Conservation (phyloP, 2,329 filamentous ascomycete genomes). For the Immersiporthe knoxdaviesiana region DNA sequence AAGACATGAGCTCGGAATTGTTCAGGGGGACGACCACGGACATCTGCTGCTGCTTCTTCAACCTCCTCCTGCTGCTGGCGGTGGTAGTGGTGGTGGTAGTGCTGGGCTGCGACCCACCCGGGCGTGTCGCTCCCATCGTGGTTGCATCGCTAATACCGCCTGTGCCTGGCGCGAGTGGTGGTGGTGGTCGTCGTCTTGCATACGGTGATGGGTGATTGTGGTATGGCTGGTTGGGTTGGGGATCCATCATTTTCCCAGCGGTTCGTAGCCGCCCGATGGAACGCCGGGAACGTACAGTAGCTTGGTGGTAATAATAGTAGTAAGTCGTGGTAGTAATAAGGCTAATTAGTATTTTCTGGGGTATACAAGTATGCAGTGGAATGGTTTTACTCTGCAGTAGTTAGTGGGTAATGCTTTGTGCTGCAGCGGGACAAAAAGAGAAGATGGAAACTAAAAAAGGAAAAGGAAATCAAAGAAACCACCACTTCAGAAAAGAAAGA, state of each 20-base stretch:
- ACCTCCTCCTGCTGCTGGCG: background rate
- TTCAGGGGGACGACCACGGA: slow-evolving; percentile 17
- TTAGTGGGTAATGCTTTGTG: background rate
- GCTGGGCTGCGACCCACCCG: background rate
- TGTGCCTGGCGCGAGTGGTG: slow-evolving; percentile 13
- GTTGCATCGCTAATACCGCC: background rate
- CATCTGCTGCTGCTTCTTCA: slow-evolving; percentile 18
- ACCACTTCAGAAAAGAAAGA: background rate
- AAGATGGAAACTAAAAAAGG: slow-evolving; percentile 12
- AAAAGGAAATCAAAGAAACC: slow-evolving; percentile 6
- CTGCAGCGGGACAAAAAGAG: background rate
- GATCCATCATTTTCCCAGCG: slow-evolving; percentile 25
- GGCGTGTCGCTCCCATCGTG: slow-evolving; percentile 14
- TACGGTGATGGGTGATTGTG: slow-evolving; percentile 15
- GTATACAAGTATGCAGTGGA: background rate
- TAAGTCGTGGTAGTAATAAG: background rate
- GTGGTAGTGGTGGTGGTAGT: too few relatives aligned
- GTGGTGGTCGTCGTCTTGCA: slow-evolving; percentile 14
- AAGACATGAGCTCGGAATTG: slow-evolving; percentile 24
- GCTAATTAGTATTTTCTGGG: slow-evolving; percentile 13
- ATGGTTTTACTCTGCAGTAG: background rate
- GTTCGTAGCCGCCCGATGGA: slow-evolving; percentile 28
- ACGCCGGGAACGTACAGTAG: slow-evolving; percentile 11
- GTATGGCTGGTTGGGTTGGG: slow-evolving; percentile 5
- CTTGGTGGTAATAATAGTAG: background rate